These are phyloP conservation scores for Corylus heterophylla DNA, from an alignment of 306 rosid species.

Conservation along the genomic window DNA sequence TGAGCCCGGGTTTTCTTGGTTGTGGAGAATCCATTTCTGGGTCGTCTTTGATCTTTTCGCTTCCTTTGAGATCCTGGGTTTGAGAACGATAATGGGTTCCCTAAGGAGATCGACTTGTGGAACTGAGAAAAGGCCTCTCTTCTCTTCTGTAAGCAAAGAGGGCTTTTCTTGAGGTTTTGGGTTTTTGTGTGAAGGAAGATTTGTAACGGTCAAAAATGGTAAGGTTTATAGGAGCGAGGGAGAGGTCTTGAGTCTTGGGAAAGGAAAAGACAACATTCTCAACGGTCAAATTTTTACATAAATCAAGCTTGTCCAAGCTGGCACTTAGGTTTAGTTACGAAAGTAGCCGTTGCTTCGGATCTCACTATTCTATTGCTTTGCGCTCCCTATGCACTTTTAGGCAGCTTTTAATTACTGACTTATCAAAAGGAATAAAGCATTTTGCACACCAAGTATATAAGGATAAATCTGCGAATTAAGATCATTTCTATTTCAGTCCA, in stretches of 20 bases:
- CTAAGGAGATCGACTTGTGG: background rate
- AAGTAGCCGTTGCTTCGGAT: constrained; percentile 33
- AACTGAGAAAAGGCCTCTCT: constrained; percentile 18
- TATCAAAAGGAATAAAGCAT: no score
- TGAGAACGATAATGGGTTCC: background rate
- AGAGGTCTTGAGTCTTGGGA: background rate
- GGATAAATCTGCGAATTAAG: no score
- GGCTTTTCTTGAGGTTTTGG: background rate
- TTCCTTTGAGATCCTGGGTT: constrained; percentile 3
- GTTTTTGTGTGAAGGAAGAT: constrained; percentile 26
- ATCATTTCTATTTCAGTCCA: no score
- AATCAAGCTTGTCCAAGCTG: constrained; percentile 21
- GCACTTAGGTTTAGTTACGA: constrained; percentile 13
- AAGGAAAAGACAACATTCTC: background rate
- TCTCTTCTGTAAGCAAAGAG: constrained; percentile 5
- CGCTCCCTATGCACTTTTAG: background rate
- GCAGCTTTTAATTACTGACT: background rate
- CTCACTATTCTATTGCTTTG: background rate
- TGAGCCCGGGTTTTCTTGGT: constrained; percentile 52
- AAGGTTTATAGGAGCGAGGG: constrained; percentile 39
- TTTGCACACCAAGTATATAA: no score
- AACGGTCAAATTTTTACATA: constrained; percentile 38
- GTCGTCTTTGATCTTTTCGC: background rate
- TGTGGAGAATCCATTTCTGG: constrained; percentile 71
- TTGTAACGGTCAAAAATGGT: constrained; percentile 50